Base-by-base conservation (phyloP, 306 rosid genomes). In the Amphicarpaea edgeworthii region DNA sequence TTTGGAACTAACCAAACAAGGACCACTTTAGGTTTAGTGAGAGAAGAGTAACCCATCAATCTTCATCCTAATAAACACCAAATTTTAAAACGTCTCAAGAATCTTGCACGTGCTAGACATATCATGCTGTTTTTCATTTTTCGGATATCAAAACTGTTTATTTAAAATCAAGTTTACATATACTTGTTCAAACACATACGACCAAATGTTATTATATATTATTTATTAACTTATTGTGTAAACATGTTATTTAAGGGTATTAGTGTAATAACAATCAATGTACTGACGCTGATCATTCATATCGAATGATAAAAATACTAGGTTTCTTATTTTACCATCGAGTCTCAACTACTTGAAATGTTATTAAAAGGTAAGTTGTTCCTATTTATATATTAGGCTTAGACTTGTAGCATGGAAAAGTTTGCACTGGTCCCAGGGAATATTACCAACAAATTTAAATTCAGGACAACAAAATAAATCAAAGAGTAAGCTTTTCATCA, bases 71-170 rank as follows among this genome's bases (percentile, higher is more conserved):
- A 70, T 70, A 49, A 47, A 10, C 37, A 72, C 38, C 19, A 38
- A 72, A 72, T 5, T 42, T 17, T 10, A 23, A 23, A 37, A 20
- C 38, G 19, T 23, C 70, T 55, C 43, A 6, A 58, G 86, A 72
- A 77, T 82, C 79, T 72, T 26, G 53, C 86, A 77, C 62, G 72
- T 77, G 86, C 66, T 19, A 12, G 14, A 59, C 79, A 77, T 41
- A 20, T 70, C 43, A 37, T 45, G 4, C 17, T 66, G 75, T 51
- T 15, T 71, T 76, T 66, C 50, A 8, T 49, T 9, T 30, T 30
- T 30, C 37, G 7, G 37, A 30, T 0, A 5, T 46, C 2, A 46
- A 15, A 46, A 15, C 4, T 30, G 37, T 30, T 30, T 4, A 2
- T 14, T 14, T 15, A 15, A 15, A 14, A 46, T 14, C 1, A 46